These are phyloP conservation scores for Hypsizygus marmoreus DNA, from an alignment of 768 basidiomycete genomes.

Conservation along the genomic window DNA sequence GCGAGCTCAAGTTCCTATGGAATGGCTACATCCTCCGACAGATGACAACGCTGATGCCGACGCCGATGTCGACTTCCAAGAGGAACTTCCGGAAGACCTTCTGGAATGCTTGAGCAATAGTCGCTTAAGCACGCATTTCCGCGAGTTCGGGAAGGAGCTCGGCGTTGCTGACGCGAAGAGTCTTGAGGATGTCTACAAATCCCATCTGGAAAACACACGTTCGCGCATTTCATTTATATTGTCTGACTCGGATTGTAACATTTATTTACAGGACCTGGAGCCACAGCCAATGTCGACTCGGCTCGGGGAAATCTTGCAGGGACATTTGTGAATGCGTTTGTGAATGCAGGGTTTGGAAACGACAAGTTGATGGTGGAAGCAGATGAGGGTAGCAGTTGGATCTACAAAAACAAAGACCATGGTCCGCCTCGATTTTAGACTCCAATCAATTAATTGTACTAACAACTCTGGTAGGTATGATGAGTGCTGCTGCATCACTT, in stretches of 20 bases:
- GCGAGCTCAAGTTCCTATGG: slow-evolving; percentile 85
- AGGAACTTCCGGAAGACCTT: slow-evolving; percentile 79
- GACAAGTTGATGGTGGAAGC: slow-evolving; percentile 98
- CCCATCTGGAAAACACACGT: slow-evolving; percentile 91
- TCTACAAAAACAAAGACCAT: slow-evolving; percentile 99
- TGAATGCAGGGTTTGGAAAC: slow-evolving; percentile 98
- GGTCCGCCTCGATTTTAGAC: slow-evolving; percentile 51
- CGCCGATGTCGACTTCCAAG: slow-evolving; percentile 55
- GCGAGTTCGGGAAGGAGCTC: slow-evolving; percentile 90
- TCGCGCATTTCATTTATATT: slow-evolving; percentile 21
- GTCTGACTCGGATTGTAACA: not conserved
- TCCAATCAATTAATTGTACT: too few species aligned
- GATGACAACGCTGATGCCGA: slow-evolving; percentile 54
- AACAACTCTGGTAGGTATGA: slow-evolving; percentile 65
- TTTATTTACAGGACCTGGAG: slow-evolving; percentile 52
- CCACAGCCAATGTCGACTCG: slow-evolving; percentile 83
- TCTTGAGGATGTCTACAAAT: slow-evolving; percentile 96
- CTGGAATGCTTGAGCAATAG: slow-evolving; percentile 86
- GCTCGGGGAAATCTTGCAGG: slow-evolving; percentile 93
- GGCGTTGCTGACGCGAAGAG: slow-evolving; percentile 88
- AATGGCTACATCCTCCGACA: slow-evolving; percentile 75
- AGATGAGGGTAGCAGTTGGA: slow-evolving; percentile 96
- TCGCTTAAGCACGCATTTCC: slow-evolving; percentile 81
- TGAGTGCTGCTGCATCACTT: slow-evolving; percentile 93
- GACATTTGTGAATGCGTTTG: slow-evolving; percentile 98